phyloP scores from a whole-genome alignment of 2,329 filamentous ascomycete species.

The Herpotrichia juniperi region DNA sequence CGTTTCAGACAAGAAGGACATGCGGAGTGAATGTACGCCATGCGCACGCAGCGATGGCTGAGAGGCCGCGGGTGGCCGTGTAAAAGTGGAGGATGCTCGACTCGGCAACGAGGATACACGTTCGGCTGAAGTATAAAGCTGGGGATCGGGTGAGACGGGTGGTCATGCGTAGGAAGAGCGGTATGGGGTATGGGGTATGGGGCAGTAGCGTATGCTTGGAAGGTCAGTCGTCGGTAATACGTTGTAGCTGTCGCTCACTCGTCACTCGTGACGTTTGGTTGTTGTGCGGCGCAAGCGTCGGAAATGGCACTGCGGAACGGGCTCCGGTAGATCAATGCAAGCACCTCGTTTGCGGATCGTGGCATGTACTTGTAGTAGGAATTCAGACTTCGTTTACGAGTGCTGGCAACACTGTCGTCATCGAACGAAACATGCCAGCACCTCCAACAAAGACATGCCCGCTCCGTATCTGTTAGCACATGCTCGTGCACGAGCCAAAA shows the following conservation, averaged over 20 bases:
- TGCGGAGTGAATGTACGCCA: constrained; percentile 37
- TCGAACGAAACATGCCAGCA: neutral
- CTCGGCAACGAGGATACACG: neutral
- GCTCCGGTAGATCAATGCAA: neutral
- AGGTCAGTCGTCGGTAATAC: neutral
- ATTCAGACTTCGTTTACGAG: neutral
- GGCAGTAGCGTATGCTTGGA: neutral
- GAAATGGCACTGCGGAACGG: neutral
- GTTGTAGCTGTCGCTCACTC: constrained; percentile 1
- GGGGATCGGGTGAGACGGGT: neutral
- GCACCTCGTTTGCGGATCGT: neutral
- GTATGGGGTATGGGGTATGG: too few relatives aligned
- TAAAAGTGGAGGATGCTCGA: constrained; percentile 1
- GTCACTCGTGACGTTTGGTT: constrained; percentile 3
- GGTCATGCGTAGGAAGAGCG: neutral
- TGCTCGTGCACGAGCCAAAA: neutral
- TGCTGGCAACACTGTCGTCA: neutral
- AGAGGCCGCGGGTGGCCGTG: constrained; percentile 21
- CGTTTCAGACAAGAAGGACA: constrained; percentile 46
- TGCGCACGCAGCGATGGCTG: constrained; percentile 28
- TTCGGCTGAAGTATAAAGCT: neutral
- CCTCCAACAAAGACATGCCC: constrained; percentile 1
- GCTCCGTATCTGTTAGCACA: constrained; percentile 2
- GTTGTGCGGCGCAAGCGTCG: constrained; percentile 4
- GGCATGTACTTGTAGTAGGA: too few relatives aligned